Conservation (phyloP, 2,329 filamentous ascomycete species). For the Fusarium goolgardi region DNA sequence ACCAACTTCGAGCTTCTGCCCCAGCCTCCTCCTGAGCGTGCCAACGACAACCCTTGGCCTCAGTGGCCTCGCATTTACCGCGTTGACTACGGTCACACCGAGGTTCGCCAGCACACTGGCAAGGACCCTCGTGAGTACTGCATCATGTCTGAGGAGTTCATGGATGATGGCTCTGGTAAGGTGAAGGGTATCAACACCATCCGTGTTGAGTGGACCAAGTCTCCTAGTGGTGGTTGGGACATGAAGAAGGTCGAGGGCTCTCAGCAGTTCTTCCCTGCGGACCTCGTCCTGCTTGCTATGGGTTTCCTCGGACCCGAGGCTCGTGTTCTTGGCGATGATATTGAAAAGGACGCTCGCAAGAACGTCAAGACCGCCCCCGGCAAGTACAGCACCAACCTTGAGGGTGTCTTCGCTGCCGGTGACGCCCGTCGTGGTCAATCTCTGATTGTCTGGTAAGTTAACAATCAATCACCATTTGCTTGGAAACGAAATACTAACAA, state of each 20-base stretch:
- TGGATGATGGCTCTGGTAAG: conserved; percentile 85
- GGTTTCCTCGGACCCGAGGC: conserved; percentile 96
- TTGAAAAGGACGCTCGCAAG: conserved; percentile 92
- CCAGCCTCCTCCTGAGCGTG: conserved; percentile 90
- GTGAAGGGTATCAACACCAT: conserved; percentile 97
- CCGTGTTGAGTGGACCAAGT: conserved; percentile 96
- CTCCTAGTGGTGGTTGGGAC: conserved; percentile 89
- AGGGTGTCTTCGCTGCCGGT: conserved; percentile 92
- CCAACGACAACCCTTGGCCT: conserved; percentile 95
- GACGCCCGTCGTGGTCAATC: conserved; percentile 96
- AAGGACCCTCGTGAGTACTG: conserved; percentile 97
- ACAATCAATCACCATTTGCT: neutral
- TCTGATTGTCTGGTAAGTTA: conserved; percentile 89
- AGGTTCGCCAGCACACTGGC: conserved; percentile 96
- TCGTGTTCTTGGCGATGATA: conserved; percentile 83
- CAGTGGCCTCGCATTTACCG: conserved; percentile 99
- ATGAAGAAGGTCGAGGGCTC: conserved; percentile 97
- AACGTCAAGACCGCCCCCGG: conserved; percentile 94
- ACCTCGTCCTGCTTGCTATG: conserved; percentile 95
- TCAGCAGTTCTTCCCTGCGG: conserved; percentile 95
- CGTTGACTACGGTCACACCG: conserved; percentile 96
- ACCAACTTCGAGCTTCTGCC: conserved; percentile 97
- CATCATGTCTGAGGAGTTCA: conserved; percentile 98
- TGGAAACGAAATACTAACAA: conserved; percentile 5
- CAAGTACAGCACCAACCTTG: conserved; percentile 87